A percentile compares a stretch with the other conserved stretches of the same genome.
These are phyloP conservation scores for Pulveroboletus sp. DNA, from an alignment of 768 basidiomycete genomes.

Conservation along the genomic window DNA sequence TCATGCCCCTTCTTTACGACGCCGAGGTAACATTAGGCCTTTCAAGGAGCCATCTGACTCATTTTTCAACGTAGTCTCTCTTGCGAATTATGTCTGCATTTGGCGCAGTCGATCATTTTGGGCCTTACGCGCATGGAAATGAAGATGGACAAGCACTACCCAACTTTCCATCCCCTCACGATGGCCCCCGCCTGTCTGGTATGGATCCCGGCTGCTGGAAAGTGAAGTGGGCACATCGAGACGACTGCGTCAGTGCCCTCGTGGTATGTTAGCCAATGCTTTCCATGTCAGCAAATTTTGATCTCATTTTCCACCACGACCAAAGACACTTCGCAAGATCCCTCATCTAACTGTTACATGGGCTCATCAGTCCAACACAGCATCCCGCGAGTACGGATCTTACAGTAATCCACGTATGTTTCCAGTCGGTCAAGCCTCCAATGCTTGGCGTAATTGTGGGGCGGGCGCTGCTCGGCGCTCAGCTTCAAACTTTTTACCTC, in stretches of 20 bases:
- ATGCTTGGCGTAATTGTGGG: conserved; percentile 20
- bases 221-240: conserved; percentile 74
- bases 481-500: conserved; percentile 12
- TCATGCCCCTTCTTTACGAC: conserved; percentile 57
- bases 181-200: conserved; percentile 44
- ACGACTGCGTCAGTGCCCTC: conserved; percentile 68
- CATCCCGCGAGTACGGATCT: conserved; percentile 14
- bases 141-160: conserved; percentile 17
- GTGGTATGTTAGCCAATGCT: conserved; percentile 42
- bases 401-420: conserved; percentile 11
- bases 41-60: conserved; percentile 2
- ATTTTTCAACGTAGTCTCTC: conserved; percentile 39
- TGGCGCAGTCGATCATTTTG: conserved; percentile 59
- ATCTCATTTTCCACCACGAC: neutral
- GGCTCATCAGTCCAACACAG: conserved; percentile 56
- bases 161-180: conserved; percentile 47
- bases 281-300: neutral
- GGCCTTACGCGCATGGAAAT: conserved; percentile 21
- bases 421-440: conserved; percentile 1
- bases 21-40: conserved; percentile 41
- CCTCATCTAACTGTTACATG: conserved; percentile 74
- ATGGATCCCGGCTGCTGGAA: conserved; percentile 70
- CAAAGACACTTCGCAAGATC: conserved; percentile 61
- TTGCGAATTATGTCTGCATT: conserved; percentile 52
- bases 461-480: conserved; percentile 5